phyloP scores from a whole-genome alignment of 805 yeast species.

The Diddensiella santjacobensis region DNA sequence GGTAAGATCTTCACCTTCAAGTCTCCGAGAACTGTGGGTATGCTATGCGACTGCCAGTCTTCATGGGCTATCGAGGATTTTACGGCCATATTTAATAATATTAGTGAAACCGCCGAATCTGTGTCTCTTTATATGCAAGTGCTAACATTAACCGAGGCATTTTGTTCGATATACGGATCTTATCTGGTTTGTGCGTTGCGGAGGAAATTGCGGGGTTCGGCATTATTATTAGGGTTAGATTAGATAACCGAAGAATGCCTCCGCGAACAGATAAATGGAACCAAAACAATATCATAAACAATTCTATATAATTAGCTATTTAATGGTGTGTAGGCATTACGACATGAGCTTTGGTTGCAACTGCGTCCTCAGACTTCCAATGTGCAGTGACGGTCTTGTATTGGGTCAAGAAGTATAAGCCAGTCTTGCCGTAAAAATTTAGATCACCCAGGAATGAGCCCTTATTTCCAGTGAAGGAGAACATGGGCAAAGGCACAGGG shows the following conservation, averaged over 20 bases:
- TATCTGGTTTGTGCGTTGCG: too few species aligned
- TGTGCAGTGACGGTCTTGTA: slow-evolving; percentile 69
- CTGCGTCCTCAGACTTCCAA: slow-evolving; percentile 56
- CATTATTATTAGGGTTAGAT: too few species aligned
- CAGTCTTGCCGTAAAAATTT: slow-evolving; percentile 78
- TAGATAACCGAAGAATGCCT: too few species aligned
- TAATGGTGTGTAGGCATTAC: slow-evolving; percentile 62
- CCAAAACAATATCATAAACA: too few species aligned
- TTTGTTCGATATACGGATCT: too few species aligned
- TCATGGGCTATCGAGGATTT: too few species aligned
- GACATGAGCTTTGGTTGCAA: slow-evolving; percentile 51
- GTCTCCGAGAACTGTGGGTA: neutral
- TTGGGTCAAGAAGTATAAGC: slow-evolving; percentile 66
- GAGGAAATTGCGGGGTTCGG: too few species aligned
- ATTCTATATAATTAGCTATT: neutral
- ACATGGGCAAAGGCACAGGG: slow-evolving; percentile 80
- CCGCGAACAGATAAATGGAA: too few species aligned
- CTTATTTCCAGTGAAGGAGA: slow-evolving; percentile 73
- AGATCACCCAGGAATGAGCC: slow-evolving; percentile 74
- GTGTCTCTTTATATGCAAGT: too few species aligned
- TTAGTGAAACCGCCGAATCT: too few species aligned
- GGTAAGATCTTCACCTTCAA: neutral
- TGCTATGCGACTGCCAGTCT: neutral
- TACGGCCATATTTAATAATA: too few species aligned
- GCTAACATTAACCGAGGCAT: too few species aligned